Conservation (phyloP, 371 early-diverging fungal species). For the Rhizopus sp. region DNA sequence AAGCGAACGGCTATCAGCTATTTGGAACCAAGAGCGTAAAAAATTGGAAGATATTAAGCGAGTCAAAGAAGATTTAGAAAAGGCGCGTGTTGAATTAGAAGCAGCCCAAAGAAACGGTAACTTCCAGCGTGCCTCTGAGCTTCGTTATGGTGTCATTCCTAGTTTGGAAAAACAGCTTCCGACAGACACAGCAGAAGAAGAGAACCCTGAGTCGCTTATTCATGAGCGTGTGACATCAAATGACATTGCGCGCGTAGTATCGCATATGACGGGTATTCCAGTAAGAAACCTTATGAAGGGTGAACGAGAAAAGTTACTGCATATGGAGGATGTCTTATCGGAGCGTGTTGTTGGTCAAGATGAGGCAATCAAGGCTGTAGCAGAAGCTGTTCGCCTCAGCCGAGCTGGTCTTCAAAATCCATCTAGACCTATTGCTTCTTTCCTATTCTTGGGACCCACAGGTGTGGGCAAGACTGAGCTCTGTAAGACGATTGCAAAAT, state of each 20-base stretch:
- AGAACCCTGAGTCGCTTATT: conserved; percentile 61
- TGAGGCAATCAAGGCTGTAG: conserved; percentile 71
- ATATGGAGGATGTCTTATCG: conserved; percentile 73
- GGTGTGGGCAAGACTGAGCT: conserved; percentile 93
- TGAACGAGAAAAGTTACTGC: conserved; percentile 82
- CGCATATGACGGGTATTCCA: conserved; percentile 89
- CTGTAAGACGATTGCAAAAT: conserved; percentile 85
- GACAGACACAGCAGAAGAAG: conserved; percentile 50
- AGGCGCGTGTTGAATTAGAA: conserved; percentile 80
- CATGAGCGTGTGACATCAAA: conserved; percentile 88
- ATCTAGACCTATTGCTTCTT: conserved; percentile 83
- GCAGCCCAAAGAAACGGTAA: conserved; percentile 72
- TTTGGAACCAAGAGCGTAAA: conserved; percentile 76
- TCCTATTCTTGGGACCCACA: conserved; percentile 92
- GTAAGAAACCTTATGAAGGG: conserved; percentile 77
- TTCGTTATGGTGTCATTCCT: conserved; percentile 91
- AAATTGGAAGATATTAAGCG: conserved; percentile 73
- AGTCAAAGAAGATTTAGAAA: conserved; percentile 72
- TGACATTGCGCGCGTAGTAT: conserved; percentile 86
- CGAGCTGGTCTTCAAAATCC: conserved; percentile 74
- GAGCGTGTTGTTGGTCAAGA: conserved; percentile 87
- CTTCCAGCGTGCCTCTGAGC: conserved; percentile 74
- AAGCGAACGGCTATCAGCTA: conserved; percentile 55
- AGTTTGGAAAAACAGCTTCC: conserved; percentile 73
- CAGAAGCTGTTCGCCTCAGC: conserved; percentile 79